phyloP scores from a whole-genome alignment of 495 filamentous ascomycete genomes.

The Margaritispora aquatica region DNA sequence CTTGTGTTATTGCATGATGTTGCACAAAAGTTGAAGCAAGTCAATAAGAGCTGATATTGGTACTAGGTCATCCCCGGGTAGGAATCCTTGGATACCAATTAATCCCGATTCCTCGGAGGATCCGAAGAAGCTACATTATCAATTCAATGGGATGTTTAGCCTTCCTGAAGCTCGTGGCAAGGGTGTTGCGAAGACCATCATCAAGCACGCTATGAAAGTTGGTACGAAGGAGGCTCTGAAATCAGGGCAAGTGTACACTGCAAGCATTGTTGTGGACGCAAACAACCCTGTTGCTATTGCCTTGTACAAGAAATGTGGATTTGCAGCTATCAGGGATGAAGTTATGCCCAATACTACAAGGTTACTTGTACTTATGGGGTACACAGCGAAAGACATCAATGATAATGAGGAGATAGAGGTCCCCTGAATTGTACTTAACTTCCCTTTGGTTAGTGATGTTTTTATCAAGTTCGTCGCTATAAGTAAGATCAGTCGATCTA shows the following conservation, averaged over 20 bases:
- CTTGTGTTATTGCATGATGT: neutral
- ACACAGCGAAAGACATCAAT: neutral
- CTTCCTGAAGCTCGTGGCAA: constrained; percentile 33
- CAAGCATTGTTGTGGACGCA: constrained; percentile 33
- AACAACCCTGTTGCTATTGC: constrained; percentile 32
- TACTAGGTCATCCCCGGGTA: constrained; percentile 19
- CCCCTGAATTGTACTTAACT: too few species aligned
- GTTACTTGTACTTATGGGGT: constrained; percentile 15
- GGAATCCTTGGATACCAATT: constrained; percentile 20
- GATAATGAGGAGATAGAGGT: neutral
- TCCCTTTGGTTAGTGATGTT: too few species aligned
- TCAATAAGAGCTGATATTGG: neutral
- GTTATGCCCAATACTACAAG: constrained; percentile 2
- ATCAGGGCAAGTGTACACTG: constrained; percentile 16
- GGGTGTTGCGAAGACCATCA: constrained; percentile 36
- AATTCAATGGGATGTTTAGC: constrained; percentile 40
- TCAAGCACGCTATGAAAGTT: constrained; percentile 29
- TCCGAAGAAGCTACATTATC: constrained; percentile 24
- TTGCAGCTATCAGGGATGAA: constrained; percentile 29
- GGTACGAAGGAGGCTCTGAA: constrained; percentile 25
- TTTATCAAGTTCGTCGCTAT: too few species aligned
- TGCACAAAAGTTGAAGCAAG: neutral
- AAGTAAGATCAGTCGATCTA: too few species aligned
- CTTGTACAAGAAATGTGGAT: constrained; percentile 42
- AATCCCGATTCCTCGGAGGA: constrained; percentile 2